Conservation (phyloP, 345 rosid genomes). For the Cardamine chenopodiifolia region DNA sequence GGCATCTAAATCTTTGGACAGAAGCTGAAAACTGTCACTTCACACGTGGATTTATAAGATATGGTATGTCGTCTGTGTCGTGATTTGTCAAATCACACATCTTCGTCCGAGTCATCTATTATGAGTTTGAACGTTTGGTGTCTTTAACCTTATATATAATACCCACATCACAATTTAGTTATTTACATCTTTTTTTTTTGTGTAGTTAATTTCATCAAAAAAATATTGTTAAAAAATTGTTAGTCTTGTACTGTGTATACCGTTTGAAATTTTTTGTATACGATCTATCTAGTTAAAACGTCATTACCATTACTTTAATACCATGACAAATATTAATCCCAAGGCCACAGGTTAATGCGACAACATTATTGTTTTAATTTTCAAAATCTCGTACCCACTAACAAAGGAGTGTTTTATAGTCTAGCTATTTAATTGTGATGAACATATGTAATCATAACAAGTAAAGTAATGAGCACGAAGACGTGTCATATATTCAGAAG, state of each 20-base stretch:
- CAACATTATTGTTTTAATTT: not conserved
- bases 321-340: not conserved
- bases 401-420: slow-evolving; percentile 12
- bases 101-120: slow-evolving; percentile 27
- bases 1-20: slow-evolving; percentile 35
- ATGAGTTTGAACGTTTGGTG: slow-evolving; percentile 30
- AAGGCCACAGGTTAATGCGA: slow-evolving; percentile 16
- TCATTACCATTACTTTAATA: not conserved
- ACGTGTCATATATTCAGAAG: slow-evolving; percentile 34
- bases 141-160: slow-evolving; percentile 10
- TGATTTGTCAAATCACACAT: slow-evolving; percentile 41
- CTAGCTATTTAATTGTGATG: not conserved
- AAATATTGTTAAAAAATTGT: too few relatives aligned
- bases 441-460: slow-evolving; percentile 19
- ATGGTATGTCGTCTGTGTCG: slow-evolving; percentile 41
- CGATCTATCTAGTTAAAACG: not conserved
- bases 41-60: slow-evolving; percentile 45
- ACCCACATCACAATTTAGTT: not conserved
- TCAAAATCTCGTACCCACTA: slow-evolving; percentile 29
- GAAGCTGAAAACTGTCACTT: slow-evolving; percentile 41
- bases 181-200: not conserved
- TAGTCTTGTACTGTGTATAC: not conserved
- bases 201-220: not conserved
- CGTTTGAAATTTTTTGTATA: not conserved
- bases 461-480: slow-evolving; percentile 22